Conservation (phyloP, 805 yeast genomes). For the Wickerhamiella australiensis region DNA sequence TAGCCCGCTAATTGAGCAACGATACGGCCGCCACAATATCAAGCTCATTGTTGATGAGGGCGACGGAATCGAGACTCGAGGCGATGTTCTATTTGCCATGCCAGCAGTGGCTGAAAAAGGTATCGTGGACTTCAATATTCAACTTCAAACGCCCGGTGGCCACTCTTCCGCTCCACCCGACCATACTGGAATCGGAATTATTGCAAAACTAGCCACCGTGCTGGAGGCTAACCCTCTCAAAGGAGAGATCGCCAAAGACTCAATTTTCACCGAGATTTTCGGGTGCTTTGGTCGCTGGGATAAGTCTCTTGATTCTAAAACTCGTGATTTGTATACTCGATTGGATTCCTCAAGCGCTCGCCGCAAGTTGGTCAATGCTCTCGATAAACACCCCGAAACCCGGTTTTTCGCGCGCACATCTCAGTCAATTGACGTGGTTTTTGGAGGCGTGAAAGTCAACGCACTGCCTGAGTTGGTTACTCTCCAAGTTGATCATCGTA, state of each 20-base stretch:
- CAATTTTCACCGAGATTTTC: constrained; percentile 46
- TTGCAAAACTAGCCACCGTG: constrained; percentile 45
- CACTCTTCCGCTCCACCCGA: constrained; percentile 76
- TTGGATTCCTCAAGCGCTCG: constrained; percentile 3
- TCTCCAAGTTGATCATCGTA: constrained; percentile 46
- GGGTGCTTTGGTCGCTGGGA: constrained; percentile 44
- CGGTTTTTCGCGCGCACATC: constrained; percentile 41
- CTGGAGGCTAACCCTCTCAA: constrained; percentile 50
- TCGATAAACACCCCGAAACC: constrained; percentile 15
- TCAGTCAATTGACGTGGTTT: constrained; percentile 48
- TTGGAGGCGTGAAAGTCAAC: constrained; percentile 62
- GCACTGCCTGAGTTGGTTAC: constrained; percentile 53
- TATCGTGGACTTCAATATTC: constrained; percentile 38
- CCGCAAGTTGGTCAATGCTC: constrained; percentile 10
- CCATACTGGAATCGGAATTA: constrained; percentile 69
- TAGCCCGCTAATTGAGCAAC: constrained; percentile 36
- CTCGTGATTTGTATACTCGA: not conserved
- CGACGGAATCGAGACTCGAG: constrained; percentile 34
- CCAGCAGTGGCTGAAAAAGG: constrained; percentile 58
- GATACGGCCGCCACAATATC: constrained; percentile 50
- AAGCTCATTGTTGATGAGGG: constrained; percentile 66
- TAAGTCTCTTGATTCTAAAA: not conserved
- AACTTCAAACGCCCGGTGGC: constrained; percentile 60
- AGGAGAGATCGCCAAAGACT: constrained; percentile 38
- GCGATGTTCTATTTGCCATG: constrained; percentile 39